Percentiles rank a stretch among this genome's conserved stretches.
phyloP scores from a whole-genome alignment of 2,329 filamentous ascomycete species.

The Chaetomiaceae sp. region DNA sequence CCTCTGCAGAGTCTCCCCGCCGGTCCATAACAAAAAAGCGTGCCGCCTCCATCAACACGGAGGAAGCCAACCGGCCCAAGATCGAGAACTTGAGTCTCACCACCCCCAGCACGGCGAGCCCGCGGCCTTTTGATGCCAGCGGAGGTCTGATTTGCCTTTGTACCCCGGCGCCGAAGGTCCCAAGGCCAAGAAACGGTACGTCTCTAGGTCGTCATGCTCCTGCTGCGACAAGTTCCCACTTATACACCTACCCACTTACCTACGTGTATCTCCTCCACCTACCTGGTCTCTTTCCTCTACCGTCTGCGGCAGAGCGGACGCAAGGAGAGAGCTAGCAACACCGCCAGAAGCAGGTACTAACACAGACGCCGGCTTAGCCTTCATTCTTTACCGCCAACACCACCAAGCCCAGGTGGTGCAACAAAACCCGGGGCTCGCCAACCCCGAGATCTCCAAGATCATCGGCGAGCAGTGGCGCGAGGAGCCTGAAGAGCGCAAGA shows the following conservation, averaged over 20 bases:
- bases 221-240: too few species aligned
- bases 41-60: constrained; percentile 43
- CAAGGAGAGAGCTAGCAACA: background rate
- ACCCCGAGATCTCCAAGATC: constrained; percentile 96
- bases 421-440: constrained; percentile 82
- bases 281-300: constrained; percentile 11
- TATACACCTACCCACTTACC: constrained; percentile 3
- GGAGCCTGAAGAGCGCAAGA: constrained; percentile 69
- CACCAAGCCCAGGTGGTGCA: constrained; percentile 78
- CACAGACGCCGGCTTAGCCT: constrained; percentile 54
- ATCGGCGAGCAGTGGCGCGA: constrained; percentile 90
- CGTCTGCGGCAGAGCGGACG: constrained; percentile 6
- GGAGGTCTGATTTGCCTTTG: constrained; percentile 52
- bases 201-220: constrained; percentile 24
- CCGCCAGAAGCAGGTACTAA: constrained; percentile 25
- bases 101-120: constrained; percentile 31
- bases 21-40: constrained; percentile 38
- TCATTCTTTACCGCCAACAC: constrained; percentile 95
- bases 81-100: constrained; percentile 35
- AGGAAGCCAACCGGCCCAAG: constrained; percentile 39
- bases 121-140: constrained; percentile 11
- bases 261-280: constrained; percentile 8
- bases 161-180: constrained; percentile 53
- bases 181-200: constrained; percentile 57
- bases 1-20: constrained; percentile 13